Conservation (phyloP, 2,329 filamentous ascomycete species). For the Fusarium mundagurra region DNA sequence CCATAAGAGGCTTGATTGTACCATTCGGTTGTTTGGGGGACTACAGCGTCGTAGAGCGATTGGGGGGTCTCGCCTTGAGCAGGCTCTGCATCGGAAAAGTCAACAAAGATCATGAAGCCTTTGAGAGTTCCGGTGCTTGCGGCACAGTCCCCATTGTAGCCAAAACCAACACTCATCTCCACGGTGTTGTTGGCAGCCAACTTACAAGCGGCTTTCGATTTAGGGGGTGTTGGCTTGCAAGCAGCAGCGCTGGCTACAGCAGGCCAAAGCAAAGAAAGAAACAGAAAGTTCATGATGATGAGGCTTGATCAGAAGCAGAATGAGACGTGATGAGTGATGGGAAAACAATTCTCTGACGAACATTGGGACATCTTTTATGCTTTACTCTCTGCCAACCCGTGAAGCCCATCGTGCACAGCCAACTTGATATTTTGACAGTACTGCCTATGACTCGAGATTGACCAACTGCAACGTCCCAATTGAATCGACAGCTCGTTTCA, state of each 20-base stretch:
- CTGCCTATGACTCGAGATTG: background rate
- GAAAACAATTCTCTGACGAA: background rate
- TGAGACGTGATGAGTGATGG: background rate
- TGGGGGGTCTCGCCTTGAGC: conserved; percentile 38
- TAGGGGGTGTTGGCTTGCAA: background rate
- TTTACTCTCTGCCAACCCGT: no score
- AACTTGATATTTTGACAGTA: background rate
- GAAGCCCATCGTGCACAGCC: background rate
- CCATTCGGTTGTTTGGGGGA: conserved; percentile 31
- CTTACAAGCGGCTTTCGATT: background rate
- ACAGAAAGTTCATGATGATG: background rate
- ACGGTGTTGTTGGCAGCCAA: background rate
- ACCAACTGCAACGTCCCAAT: background rate
- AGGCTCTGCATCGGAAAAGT: conserved; percentile 45
- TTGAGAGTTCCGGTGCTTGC: conserved; percentile 46
- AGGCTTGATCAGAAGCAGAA: background rate
- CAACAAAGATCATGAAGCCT: conserved; percentile 51
- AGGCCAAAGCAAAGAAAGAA: background rate
- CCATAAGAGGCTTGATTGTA: conserved; percentile 42
- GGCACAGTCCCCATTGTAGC: conserved; percentile 41
- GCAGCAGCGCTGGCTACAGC: background rate
- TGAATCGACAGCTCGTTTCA: background rate
- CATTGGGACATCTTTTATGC: background rate
- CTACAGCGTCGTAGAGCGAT: conserved; percentile 28
- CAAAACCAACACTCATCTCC: background rate